Evolutionary conservation across 2,329 filamentous ascomycete species (phyloP), one percentile per base, ranked within the genome.

Genomic region (Alternaria conjuncta): DNA sequence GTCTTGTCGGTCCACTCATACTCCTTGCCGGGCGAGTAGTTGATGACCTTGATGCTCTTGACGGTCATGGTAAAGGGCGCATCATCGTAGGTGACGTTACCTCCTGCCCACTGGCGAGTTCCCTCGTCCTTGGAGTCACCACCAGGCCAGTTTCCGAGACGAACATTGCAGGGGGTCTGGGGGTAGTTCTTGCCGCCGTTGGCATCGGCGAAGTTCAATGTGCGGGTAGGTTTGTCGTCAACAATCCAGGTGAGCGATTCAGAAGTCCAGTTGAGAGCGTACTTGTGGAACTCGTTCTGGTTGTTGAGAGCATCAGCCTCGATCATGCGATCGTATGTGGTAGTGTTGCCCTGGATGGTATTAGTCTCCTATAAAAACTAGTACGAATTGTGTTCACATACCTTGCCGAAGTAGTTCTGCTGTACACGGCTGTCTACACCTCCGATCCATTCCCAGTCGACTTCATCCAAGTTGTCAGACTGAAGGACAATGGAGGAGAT

Each of bases 371-470:
- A 11, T 20, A 44, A 26, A 20, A 6, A 13, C 10, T 10, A 20
- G 9, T 21, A 3, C 18, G 15, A 23, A 23, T 87, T 10, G 13
- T 49, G 6, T 11, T 26, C 20, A 13, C n/a, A 18, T 62, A 62
- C 60, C 84, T 92, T 91, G 82, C 89, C 87, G 81, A 92, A 92
- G 81, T 90, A 95, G 83, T 95, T 94, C 70, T 88, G 90, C 71
- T 92, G 86, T 9, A 87, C 90, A 32, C 85, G 81, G 15, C 84
- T 87, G 59, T 82, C 80, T 74, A 92, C 90, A 60, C 86, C 86
- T 49, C 92, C 92, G 62, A 93, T 85, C 75, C 92, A 92, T 76
- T 96, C 92, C 83, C 92, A 95, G 76, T 97, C 94, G 44, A 97
- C 89, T 81, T 97, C 93, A 77, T 97, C 94, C 13, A 95, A 85